Percentiles rank a stretch among this genome's conserved stretches.
Conservation (phyloP, 2,329 filamentous ascomycete genomes). For the Scortechinia acanthostroma region DNA sequence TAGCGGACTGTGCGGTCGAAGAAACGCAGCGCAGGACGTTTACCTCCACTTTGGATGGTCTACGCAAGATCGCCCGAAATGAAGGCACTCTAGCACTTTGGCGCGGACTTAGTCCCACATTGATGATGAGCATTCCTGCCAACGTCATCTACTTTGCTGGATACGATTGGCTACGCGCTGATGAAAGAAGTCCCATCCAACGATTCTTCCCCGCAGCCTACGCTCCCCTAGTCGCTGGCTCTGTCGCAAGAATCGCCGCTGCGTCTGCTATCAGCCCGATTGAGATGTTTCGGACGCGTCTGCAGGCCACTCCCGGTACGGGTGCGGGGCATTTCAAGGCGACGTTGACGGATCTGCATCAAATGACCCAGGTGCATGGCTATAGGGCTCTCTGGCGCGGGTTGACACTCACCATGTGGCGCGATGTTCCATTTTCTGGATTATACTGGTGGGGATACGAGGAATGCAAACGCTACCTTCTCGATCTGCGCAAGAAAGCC, state of each 20-base stretch:
- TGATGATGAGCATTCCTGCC: slow-evolving; percentile 60
- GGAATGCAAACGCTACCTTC: slow-evolving; percentile 33
- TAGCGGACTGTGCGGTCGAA: slow-evolving; percentile 53
- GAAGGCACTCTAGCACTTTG: slow-evolving; percentile 56
- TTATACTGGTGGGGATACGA: slow-evolving; percentile 71
- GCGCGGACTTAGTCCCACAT: slow-evolving; percentile 58
- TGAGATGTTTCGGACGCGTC: slow-evolving; percentile 62
- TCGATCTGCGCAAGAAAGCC: slow-evolving; percentile 6
- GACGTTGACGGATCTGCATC: slow-evolving; percentile 46
- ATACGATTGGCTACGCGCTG: slow-evolving; percentile 60
- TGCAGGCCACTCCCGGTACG: slow-evolving; percentile 42
- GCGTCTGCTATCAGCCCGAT: slow-evolving; percentile 58
- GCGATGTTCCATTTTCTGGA: slow-evolving; percentile 64
- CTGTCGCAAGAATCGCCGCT: slow-evolving; percentile 49
- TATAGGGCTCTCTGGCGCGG: slow-evolving; percentile 58
- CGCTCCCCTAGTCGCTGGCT: slow-evolving; percentile 52
- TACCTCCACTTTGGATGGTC: slow-evolving; percentile 58
- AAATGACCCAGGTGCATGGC: slow-evolving; percentile 52
- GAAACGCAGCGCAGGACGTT: slow-evolving; percentile 54
- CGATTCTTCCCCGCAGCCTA: slow-evolving; percentile 39
- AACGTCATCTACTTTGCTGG: slow-evolving; percentile 69
- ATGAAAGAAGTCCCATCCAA: slow-evolving; percentile 43
- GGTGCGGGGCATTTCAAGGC: slow-evolving; percentile 45
- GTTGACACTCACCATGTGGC: slow-evolving; percentile 59
- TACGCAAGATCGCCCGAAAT: slow-evolving; percentile 62